phyloP scores from a whole-genome alignment of 495 filamentous ascomycete genomes.

The Neurospora sp. region DNA sequence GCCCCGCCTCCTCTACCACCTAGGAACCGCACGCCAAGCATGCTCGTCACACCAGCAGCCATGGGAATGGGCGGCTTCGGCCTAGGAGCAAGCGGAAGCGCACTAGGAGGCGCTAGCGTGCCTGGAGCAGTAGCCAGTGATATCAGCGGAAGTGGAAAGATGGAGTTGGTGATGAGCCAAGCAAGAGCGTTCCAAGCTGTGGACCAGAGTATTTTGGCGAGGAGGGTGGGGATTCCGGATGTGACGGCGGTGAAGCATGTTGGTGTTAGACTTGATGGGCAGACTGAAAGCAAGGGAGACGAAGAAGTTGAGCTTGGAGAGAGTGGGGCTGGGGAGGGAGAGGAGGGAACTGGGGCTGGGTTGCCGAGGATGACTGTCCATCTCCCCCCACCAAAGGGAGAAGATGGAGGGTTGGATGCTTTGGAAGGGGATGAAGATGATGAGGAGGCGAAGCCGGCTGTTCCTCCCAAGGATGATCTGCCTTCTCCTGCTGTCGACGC shows the following conservation, averaged over 20 bases:
- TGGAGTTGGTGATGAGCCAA: conserved; percentile 25
- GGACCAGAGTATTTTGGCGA: conserved; percentile 42
- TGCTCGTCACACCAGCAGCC: not conserved
- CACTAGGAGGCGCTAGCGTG: not conserved
- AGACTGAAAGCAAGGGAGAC: conserved; percentile 1
- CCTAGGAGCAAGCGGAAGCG: not conserved
- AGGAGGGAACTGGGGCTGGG: conserved; percentile 9
- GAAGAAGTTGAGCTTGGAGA: conserved; percentile 13
- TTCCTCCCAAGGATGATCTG: not conserved
- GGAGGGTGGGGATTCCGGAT: conserved; percentile 32
- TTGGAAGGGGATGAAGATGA: not conserved
- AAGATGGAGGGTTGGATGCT: conserved; percentile 30
- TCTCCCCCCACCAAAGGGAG: conserved; percentile 17
- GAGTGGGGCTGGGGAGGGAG: conserved; percentile 13
- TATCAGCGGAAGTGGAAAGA: not conserved
- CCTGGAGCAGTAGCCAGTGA: conserved; percentile 14
- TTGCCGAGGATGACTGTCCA: conserved; percentile 19
- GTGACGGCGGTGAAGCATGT: not conserved
- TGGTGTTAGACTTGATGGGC: not conserved
- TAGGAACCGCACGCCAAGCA: not conserved
- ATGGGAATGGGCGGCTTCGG: not conserved
- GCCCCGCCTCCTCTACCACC: not conserved
- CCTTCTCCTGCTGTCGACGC: not conserved
- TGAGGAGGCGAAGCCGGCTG: not conserved
- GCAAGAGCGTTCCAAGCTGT: conserved; percentile 40